Evolutionary conservation across 139 green algal species (phyloP).

Genomic region (Deuterostichococcus epilithicus): DNA sequence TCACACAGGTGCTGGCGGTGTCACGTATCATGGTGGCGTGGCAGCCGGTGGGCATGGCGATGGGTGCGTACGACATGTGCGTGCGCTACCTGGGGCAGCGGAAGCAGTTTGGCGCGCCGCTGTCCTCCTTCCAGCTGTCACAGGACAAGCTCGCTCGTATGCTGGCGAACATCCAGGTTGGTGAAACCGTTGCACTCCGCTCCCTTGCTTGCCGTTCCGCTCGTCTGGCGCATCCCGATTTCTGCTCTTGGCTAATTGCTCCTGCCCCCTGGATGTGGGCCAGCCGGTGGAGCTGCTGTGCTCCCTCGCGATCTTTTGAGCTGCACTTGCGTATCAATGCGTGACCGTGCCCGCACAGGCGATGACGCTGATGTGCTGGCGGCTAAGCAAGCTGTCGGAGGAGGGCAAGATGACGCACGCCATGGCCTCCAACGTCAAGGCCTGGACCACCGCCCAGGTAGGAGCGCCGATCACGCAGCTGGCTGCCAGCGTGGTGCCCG

Average conservation of each 20-base stretch:
- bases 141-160: constrained; percentile 90
- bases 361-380: constrained; percentile 76
- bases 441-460: constrained; percentile 71
- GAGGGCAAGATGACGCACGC: constrained; percentile 79
- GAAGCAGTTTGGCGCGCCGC: constrained; percentile 78
- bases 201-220: too few species aligned
- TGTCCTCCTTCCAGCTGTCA: constrained; percentile 80
- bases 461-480: too few species aligned
- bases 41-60: constrained; percentile 86
- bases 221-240: too few species aligned
- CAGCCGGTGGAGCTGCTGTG: too few species aligned
- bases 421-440: constrained; percentile 82
- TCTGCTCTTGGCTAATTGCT: too few species aligned
- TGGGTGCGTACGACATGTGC: constrained; percentile 90
- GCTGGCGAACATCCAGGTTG: constrained; percentile 72
- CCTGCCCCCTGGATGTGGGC: too few species aligned
- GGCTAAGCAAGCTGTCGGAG: constrained; percentile 81
- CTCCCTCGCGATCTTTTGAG: too few species aligned
- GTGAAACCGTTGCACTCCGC: not conserved
- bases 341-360: too few species aligned
- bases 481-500: too few species aligned
- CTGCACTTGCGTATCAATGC: too few species aligned
- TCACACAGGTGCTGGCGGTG: constrained; percentile 74
- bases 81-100: constrained; percentile 76
- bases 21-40: constrained; percentile 91